Base-by-base conservation (phyloP, 2,329 filamentous ascomycete genomes). In the Penicillium sp. region DNA sequence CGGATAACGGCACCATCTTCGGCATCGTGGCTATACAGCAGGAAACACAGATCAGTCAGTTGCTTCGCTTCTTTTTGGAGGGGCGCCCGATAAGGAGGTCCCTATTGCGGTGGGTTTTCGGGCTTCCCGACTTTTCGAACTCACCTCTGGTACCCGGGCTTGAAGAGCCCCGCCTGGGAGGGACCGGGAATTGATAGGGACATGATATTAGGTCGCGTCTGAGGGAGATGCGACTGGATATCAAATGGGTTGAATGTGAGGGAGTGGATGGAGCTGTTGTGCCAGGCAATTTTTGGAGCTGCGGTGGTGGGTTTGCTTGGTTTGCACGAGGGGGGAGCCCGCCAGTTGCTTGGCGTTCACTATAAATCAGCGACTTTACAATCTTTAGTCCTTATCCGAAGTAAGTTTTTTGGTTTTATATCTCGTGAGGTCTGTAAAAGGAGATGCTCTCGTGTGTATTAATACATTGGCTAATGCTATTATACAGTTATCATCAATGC, bases 1-100 rank as follows among this genome's bases (percentile, higher is more conserved):
- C 94, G 91, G 64, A 97, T 84, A 65, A 99, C 92, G 66, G 94
- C 95, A 74, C 94, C 94, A 89, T 99, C 94, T 86, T 99, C 95
- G 59, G 93, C 88, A 74, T 97, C 93, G 80, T 99, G 96, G 84
- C 95, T 97, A 28, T 40, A 50, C 12, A 17, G 72, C 64, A 59
- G 65, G 36, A 57, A 44, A 51, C 4, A 38, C 17, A 38, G 31
- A 17, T 42, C 33, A n/a, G 48, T 62, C 62, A 62, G 56, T 59
- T 49, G 46, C 25, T 31, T 38, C 46, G 31, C 33, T 49, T 58
- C 38, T 30, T 47, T 40, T 50, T 50, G 37, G 58, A 50, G 60
- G 56, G 60, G 59, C 53, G 50, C 56, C 61, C 66, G 65, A 67
- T 61, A 62, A 55, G 57, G 55, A 61, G 59, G 50, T 61, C 50